Base-by-base conservation (phyloP, 139 green algal species). In the Coelastrella sp. region DNA sequence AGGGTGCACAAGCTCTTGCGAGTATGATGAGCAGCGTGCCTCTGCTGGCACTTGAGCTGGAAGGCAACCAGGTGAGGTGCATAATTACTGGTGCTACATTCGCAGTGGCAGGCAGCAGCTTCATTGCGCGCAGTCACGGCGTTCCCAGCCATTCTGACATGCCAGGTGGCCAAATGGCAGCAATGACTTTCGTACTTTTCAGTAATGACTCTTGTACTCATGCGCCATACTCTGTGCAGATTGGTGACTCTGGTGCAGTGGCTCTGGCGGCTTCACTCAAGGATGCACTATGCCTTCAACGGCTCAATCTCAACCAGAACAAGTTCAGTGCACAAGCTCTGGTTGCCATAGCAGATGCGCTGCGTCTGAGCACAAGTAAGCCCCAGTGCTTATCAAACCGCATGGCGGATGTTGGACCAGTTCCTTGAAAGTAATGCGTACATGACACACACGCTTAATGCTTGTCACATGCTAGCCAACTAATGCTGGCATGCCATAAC, bases 261-360 rank as follows among this genome's bases (percentile, higher is more conserved):
- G 91, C 92, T 0, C 88, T 96, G 60, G 92, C 81, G 22, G 66
- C 73, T 4, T 88, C 93, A 7, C 73, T 91, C 22, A 94, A 94
- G 82, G 65, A 82, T n/a, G 92, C 92, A 5, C 73, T 93, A 5
- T 89, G 91, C 47, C 84, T 96, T 80, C 93, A 92, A 60, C 90
- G 92, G 57, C 91, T 96, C 56, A 96, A 94, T 84, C 80, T 96
- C 32, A 92, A 83, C 58, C 77, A 93, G 61, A 96, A 96, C 88
- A 76, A 61, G 5, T 47, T 93, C 77, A 92, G 76, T 7, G 79
- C 83, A 20, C 78, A 82, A n/a, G 92, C 91, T 7, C 73, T 95
- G 64, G 3, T 73, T 11, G 90, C 87, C 3, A 32, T 94, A 64
- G 91, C 93, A 47, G 93, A 94, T 6, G 92, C 90, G 2, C 86